A percentile compares a stretch with the other conserved stretches of the same genome.
These are phyloP conservation scores for Prunus mume DNA, from an alignment of 306 rosid genomes.

Conservation along the genomic window DNA sequence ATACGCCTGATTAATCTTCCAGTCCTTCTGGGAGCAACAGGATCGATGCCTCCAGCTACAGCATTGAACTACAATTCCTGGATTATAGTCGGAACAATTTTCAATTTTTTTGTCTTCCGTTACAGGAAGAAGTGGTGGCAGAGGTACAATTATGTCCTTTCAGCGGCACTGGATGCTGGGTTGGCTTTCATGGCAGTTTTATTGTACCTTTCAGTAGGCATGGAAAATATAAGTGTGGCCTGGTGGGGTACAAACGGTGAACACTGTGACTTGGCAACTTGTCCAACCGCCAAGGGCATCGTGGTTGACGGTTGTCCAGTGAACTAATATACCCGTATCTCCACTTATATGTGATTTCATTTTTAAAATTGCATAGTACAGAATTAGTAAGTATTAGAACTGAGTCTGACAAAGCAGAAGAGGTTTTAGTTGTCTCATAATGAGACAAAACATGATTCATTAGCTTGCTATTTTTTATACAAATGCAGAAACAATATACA, in stretches of 20 bases:
- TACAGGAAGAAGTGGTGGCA: slow-evolving; percentile 88
- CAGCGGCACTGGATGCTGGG: slow-evolving; percentile 84
- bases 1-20: slow-evolving; percentile 81
- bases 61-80: slow-evolving; percentile 78
- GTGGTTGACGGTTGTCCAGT: slow-evolving; percentile 49
- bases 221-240: slow-evolving; percentile 43
- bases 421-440: neutral
- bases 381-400: slow-evolving; percentile 1
- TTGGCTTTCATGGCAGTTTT: slow-evolving; percentile 82
- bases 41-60: slow-evolving; percentile 73
- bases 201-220: slow-evolving; percentile 50
- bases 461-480: neutral
- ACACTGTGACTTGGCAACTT: slow-evolving; percentile 61
- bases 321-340: slow-evolving; percentile 7
- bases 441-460: neutral
- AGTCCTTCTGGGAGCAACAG: slow-evolving; percentile 78
- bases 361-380: neutral
- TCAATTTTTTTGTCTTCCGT: slow-evolving; percentile 74
- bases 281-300: slow-evolving; percentile 76
- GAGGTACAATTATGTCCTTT: slow-evolving; percentile 79
- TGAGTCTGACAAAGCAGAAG: neutral
- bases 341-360: neutral
- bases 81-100: slow-evolving; percentile 63
- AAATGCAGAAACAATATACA: neutral
- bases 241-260: slow-evolving; percentile 86